Base-by-base conservation (phyloP, 345 rosid species). In the Arabis hirsuta region DNA sequence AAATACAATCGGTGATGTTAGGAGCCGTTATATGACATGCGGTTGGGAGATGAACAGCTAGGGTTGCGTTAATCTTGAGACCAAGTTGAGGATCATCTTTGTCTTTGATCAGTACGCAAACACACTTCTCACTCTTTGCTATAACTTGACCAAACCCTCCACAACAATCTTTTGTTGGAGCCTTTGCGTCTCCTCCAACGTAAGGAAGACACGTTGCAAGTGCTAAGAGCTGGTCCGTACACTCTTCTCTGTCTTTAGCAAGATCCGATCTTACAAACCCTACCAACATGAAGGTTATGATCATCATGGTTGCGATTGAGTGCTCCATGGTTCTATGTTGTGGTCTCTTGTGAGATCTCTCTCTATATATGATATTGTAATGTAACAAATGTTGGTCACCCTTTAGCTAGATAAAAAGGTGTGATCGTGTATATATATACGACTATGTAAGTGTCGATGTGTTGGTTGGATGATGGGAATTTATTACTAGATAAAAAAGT, bases 131-230 rank as follows among this genome's bases (percentile, higher is more conserved):
- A 83, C 92, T 88, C 78, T 84, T 88, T 2, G 55, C 74, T 2
- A 90, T 57, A 41, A 88, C 88, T 50, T 80, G 82, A 36, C 80
- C 81, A 9, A 93, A 77, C 10, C 97, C 97, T 2, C 63, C 56
- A 79, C 98, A 93, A 56, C 98, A 93, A 45, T 88, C 97, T 4
- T 72, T 26, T 16, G 94, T 81, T 0, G 97, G 98, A 27, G 81
- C 74, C 65, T 82, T 87, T 2, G 87, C 77, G 0, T 79, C 55
- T 3, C 94, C 94, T 19, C 96, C 84, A 5, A 85, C 97, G 12
- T 85, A 93, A 2, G 94, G 82, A n/a, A 93, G 81, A 47, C 97
- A 93, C 0, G 91, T 48, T 11, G 92, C 77, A 3, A 93, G 81
- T 22, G 83, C 81, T 6, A 82, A 56, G 9, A 93, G 65, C 52